Evolutionary conservation across 2,329 filamentous ascomycete genomes (phyloP), one percentile per base, ranked within the genome.

Genomic region (Colletotrichum spinosum): DNA sequence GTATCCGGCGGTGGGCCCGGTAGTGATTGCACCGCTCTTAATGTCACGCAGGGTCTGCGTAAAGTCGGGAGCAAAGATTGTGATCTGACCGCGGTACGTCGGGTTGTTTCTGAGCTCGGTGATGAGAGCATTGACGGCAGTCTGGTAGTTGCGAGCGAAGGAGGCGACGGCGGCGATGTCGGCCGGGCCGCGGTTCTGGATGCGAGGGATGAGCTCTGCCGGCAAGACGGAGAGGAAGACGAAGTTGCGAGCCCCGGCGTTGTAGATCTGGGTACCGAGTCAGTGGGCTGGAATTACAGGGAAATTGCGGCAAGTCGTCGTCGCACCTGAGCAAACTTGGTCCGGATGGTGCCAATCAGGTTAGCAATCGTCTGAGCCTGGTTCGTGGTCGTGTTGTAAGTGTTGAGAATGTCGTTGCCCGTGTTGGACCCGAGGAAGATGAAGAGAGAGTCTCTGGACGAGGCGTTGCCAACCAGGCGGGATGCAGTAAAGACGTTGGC

Each of bases 401-500:
- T 60, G 48, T 53, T 53, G 38, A 60, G 49, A 12, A 60, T 37
- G 10, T 60, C 49, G 37, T 60, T 60, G 11, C 57, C 57, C 2
- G 57, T 46, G 49, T 60, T 60, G 15, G 57, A 54, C n/a, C 35
- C 57, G 12, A 60, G 15, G 34, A 60, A 60, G 39, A 60, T 60
- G 49, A 60, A 60, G 41, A 60, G 34, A 1, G 57, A 60, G 17
- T 54, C 57, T 1, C 57, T 46, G 2, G 57, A 37, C 5, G 57
- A 60, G 13, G 41, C 57, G 39, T 12, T 45, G 7, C 49, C 39
- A 5, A 48, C 57, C 0, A 53, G 12, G 2, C 57, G 49, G 17
- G 57, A 49, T 1, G 57, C 17, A 8, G 34, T 8, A 2, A 55
- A 39, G 8, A 34, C 42, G 4, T 53, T 45, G 33, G 15, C 41